A percentile compares a stretch with the other conserved stretches of the same genome.
Conservation (phyloP, 768 basidiomycete species). For the Gautieria morchelliformis region DNA sequence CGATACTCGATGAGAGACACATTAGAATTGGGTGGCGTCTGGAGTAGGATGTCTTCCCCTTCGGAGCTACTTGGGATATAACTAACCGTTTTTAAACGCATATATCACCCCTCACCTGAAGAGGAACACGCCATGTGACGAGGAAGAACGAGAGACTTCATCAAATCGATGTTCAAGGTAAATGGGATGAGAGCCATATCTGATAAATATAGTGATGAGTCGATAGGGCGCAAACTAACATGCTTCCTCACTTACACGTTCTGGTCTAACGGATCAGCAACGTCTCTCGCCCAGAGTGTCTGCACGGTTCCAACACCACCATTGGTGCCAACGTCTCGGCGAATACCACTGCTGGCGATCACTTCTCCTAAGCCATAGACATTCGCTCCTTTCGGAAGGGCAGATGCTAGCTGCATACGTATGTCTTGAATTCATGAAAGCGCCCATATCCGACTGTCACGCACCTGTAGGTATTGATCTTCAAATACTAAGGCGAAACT, state of each 20-base stretch:
- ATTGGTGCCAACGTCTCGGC: conserved; percentile 45
- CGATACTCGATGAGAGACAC: conserved; percentile 63
- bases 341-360: conserved; percentile 57
- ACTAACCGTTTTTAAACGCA: not conserved
- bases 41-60: conserved; percentile 62
- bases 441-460: not conserved
- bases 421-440: too few species aligned
- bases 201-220: conserved; percentile 15
- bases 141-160: conserved; percentile 35
- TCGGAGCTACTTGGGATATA: conserved; percentile 34
- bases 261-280: conserved; percentile 52
- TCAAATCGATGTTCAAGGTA: conserved; percentile 70
- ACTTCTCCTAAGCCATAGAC: conserved; percentile 76
- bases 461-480: conserved; percentile 67
- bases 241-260: conserved; percentile 40
- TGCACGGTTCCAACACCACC: conserved; percentile 49
- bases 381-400: conserved; percentile 56
- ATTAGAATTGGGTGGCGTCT: conserved; percentile 44
- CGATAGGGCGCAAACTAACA: not conserved
- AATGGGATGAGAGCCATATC: conserved; percentile 65
- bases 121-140: conserved; percentile 70
- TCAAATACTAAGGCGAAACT: conserved; percentile 70
- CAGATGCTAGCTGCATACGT: conserved; percentile 42
- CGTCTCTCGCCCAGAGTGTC: conserved; percentile 59
- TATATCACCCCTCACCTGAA: conserved; percentile 37